Percentiles rank a stretch among this genome's conserved stretches.
These are phyloP conservation scores for Vitis hybrid DNA, from an alignment of 177 flowering plant species.

Conservation along the genomic window DNA sequence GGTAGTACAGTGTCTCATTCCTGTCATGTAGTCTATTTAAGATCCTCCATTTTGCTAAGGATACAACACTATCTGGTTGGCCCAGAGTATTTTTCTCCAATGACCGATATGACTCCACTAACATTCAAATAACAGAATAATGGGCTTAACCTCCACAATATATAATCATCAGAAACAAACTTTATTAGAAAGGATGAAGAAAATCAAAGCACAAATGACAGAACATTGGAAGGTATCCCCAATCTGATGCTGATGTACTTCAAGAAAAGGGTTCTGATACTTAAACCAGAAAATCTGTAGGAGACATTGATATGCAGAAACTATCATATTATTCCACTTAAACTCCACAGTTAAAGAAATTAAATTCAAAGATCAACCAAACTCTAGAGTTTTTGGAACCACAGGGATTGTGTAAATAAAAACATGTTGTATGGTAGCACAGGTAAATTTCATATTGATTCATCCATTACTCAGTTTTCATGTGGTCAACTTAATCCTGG, in stretches of 20 bases:
- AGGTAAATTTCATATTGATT: too few species aligned
- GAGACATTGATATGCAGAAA: not conserved
- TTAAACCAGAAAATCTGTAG: not conserved
- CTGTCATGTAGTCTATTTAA: slow-evolving; percentile 96
- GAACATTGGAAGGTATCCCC: not conserved
- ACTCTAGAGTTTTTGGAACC: too few species aligned
- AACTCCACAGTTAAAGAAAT: not conserved
- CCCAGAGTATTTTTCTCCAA: slow-evolving; percentile 77
- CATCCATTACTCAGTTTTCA: not conserved
- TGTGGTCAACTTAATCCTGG: too few species aligned
- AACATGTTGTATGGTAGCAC: too few species aligned
- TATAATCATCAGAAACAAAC: too few species aligned
- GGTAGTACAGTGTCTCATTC: slow-evolving; percentile 93
- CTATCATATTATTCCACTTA: not conserved
- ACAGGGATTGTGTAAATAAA: too few species aligned
- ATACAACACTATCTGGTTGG: slow-evolving; percentile 46
- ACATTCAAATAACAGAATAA: slow-evolving; percentile 22
- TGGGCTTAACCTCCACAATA: not conserved
- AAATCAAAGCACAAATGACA: not conserved
- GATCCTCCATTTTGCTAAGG: slow-evolving; percentile 97
- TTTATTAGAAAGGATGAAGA: not conserved
- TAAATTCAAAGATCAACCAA: not conserved
- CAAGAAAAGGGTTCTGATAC: slow-evolving; percentile 1
- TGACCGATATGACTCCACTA: slow-evolving; percentile 92
- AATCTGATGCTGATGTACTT: not conserved